Conservation (phyloP, 345 rosid genomes). For the Mallotus nudiflorus region DNA sequence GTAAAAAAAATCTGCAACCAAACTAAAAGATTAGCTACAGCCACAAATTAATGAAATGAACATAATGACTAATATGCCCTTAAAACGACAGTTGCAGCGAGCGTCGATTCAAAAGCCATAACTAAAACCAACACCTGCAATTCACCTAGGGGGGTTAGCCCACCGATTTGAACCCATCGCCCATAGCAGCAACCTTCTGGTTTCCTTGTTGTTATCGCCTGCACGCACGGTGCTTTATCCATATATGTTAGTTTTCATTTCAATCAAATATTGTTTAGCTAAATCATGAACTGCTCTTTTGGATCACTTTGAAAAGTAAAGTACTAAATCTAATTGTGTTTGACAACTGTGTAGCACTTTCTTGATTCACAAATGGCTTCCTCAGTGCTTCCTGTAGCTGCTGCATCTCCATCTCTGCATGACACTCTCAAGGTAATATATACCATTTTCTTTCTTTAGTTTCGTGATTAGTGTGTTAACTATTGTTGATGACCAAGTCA, state of each 20-base stretch:
- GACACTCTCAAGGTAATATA: slow-evolving; percentile 55
- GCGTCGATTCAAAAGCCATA: neutral
- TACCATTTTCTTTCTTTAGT: neutral
- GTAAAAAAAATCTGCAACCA: too few species aligned
- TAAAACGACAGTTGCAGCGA: neutral
- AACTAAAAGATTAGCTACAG: too few species aligned
- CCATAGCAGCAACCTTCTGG: neutral
- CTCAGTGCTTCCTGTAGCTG: slow-evolving; percentile 55
- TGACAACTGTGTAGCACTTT: neutral
- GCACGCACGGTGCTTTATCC: neutral
- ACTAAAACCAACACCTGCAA: too few species aligned
- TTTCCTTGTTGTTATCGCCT: neutral
- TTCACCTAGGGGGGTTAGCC: neutral
- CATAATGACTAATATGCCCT: slow-evolving; percentile 2
- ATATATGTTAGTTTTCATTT: neutral
- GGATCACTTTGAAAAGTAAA: neutral
- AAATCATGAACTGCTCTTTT: neutral
- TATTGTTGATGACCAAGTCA: neutral
- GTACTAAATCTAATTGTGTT: neutral
- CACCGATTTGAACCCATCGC: neutral
- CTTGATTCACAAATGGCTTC: slow-evolving; percentile 59
- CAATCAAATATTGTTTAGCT: neutral
- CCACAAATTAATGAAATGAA: too few species aligned
- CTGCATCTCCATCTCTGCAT: slow-evolving; percentile 45
- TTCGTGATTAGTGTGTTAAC: neutral